Evolutionary conservation across 1,284 basidiomycete species (phyloP).

Genomic region (Salmacisia buchloeana): DNA sequence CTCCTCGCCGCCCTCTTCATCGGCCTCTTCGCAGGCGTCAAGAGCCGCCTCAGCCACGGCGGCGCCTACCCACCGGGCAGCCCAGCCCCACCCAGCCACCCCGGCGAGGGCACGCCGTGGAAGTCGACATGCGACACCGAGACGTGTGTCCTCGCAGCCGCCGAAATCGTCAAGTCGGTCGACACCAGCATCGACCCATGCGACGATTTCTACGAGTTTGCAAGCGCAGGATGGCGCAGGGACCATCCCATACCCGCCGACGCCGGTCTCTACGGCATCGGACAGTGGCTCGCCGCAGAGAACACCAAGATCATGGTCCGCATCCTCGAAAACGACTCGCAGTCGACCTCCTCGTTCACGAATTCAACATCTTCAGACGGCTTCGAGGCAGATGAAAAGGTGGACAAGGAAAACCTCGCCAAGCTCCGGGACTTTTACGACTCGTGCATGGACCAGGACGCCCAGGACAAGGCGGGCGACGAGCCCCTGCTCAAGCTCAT

Average conservation of each 20-base stretch:
- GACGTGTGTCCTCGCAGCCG: slow-evolving; percentile 76
- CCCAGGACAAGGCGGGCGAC: slow-evolving; percentile 53
- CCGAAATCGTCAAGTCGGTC: slow-evolving; percentile 72
- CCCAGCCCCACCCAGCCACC: slow-evolving; percentile 11
- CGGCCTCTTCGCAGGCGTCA: slow-evolving; percentile 64
- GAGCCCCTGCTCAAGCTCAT: slow-evolving; percentile 54
- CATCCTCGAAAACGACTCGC: slow-evolving; percentile 50
- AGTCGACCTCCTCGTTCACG: no score
- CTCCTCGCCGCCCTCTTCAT: slow-evolving; percentile 79
- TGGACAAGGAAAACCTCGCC: slow-evolving; percentile 65
- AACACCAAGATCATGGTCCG: slow-evolving; percentile 50
- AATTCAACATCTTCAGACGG: not conserved
- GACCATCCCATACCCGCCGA: slow-evolving; percentile 49
- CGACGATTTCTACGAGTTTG: slow-evolving; percentile 88
- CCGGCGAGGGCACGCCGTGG: slow-evolving; percentile 13
- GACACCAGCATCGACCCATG: slow-evolving; percentile 84
- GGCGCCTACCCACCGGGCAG: slow-evolving; percentile 25
- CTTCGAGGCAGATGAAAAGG: slow-evolving; percentile 25
- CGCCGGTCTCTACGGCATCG: slow-evolving; percentile 55
- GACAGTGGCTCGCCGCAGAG: slow-evolving; percentile 23
- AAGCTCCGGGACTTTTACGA: slow-evolving; percentile 76
- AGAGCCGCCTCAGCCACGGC: slow-evolving; percentile 53
- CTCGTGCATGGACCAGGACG: slow-evolving; percentile 72
- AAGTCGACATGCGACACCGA: slow-evolving; percentile 63
- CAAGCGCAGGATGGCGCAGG: slow-evolving; percentile 51